A percentile compares a stretch with the other conserved stretches of the same genome.
Evolutionary conservation across 208 protist species (phyloP).

Genomic region (Trypanosoma grayi): DNA sequence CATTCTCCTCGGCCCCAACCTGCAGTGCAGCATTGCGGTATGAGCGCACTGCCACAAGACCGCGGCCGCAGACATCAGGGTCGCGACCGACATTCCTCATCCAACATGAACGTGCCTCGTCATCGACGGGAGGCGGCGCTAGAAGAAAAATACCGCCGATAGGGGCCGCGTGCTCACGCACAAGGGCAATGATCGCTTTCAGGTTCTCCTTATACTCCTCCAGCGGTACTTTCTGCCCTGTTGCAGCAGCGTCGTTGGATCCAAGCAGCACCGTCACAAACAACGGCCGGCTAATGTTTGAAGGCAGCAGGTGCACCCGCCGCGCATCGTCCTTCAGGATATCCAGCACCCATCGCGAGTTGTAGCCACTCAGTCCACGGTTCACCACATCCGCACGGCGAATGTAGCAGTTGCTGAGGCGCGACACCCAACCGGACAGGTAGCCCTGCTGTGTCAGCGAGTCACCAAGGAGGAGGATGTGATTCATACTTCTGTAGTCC

Average conservation of each 20-base stretch:
- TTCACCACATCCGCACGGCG: constrained; percentile 52
- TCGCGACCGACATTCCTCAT: background rate
- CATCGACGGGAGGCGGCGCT: constrained; percentile 38
- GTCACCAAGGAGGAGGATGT: constrained; percentile 47
- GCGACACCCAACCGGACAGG: constrained; percentile 31
- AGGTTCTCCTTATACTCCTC: constrained; percentile 37
- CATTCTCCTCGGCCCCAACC: constrained; percentile 14
- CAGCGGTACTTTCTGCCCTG: constrained; percentile 29
- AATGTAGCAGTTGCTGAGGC: constrained; percentile 37
- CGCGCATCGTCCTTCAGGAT: constrained; percentile 25
- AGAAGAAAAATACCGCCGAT: constrained; percentile 45
- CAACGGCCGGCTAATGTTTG: constrained; percentile 24
- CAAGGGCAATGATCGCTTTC: constrained; percentile 27
- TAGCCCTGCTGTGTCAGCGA: constrained; percentile 59
- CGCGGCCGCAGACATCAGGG: background rate
- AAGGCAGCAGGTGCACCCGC: constrained; percentile 26
- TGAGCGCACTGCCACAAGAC: constrained; percentile 12
- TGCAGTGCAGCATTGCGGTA: constrained; percentile 36
- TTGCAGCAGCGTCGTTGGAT: constrained; percentile 33
- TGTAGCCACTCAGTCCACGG: constrained; percentile 65
- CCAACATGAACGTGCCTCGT: constrained; percentile 21
- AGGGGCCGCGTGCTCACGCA: constrained; percentile 26
- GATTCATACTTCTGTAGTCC: constrained; percentile 17
- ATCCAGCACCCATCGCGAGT: constrained; percentile 46
- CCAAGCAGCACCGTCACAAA: constrained; percentile 56